Conservation (phyloP, 352 stramenopile genomes). For the Phytophthora sp. region DNA sequence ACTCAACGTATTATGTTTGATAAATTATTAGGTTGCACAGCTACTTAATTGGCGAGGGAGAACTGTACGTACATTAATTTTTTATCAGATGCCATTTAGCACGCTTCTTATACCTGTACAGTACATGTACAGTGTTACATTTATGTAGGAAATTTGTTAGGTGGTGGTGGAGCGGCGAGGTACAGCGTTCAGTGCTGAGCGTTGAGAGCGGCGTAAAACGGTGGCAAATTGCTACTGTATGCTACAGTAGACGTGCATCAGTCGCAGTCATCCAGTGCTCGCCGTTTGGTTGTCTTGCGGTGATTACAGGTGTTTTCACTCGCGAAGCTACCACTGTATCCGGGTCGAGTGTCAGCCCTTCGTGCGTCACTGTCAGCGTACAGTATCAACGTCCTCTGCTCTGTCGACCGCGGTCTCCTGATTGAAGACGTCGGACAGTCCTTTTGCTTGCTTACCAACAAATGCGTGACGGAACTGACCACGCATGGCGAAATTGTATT, state of each 20-base stretch:
- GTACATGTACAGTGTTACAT: too few species aligned
- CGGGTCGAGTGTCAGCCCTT: neutral
- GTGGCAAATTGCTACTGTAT: constrained; percentile 14
- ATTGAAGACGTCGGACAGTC: constrained; percentile 25
- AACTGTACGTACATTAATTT: too few species aligned
- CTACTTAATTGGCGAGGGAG: too few species aligned
- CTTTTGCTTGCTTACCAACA: constrained; percentile 29
- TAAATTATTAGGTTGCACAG: too few species aligned
- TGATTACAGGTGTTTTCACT: constrained; percentile 34
- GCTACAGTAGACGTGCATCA: constrained; percentile 20
- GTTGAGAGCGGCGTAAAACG: constrained; percentile 20
- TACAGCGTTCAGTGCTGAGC: too few species aligned
- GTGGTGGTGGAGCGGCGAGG: too few species aligned
- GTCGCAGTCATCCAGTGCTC: constrained; percentile 19
- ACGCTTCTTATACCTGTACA: too few species aligned
- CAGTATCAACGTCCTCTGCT: neutral
- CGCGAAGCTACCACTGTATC: constrained; percentile 13
- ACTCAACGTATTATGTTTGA: too few species aligned
- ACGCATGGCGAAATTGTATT: too few species aligned
- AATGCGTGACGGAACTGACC: constrained; percentile 16
- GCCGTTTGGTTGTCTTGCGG: constrained; percentile 29
- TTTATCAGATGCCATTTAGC: too few species aligned
- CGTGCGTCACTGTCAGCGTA: constrained; percentile 15
- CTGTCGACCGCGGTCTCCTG: constrained; percentile 1
- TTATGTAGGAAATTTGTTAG: too few species aligned